phyloP scores from a whole-genome alignment of 805 yeast genomes.

The Cyberlindnera misumaiensis region DNA sequence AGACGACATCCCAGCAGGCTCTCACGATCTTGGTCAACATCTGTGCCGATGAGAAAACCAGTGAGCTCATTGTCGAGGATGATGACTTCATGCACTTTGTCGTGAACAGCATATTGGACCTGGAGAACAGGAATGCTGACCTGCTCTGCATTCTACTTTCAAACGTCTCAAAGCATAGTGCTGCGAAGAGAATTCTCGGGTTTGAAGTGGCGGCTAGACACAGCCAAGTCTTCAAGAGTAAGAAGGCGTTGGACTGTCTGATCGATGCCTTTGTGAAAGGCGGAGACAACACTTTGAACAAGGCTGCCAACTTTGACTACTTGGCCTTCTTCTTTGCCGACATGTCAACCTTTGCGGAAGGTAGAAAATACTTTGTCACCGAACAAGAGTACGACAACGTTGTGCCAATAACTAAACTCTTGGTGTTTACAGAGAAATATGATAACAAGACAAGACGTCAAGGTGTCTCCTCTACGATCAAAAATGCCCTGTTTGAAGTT shows the following conservation, averaged over 20 bases:
- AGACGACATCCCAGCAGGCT: constrained; percentile 55
- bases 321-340: constrained; percentile 87
- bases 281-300: constrained; percentile 61
- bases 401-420: constrained; percentile 72
- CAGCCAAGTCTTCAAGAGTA: constrained; percentile 45
- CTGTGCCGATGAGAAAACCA: constrained; percentile 61
- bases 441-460: constrained; percentile 77
- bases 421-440: constrained; percentile 77
- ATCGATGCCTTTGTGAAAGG: constrained; percentile 91
- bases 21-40: constrained; percentile 77
- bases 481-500: constrained; percentile 80
- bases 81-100: constrained; percentile 44
- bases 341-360: constrained; percentile 64
- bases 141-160: constrained; percentile 78
- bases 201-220: constrained; percentile 19
- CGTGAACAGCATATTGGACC: constrained; percentile 39
- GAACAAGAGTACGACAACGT: constrained; percentile 68
- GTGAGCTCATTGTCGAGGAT: constrained; percentile 63
- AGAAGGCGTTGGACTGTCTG: constrained; percentile 63
- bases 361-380: constrained; percentile 73
- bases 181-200: constrained; percentile 46
- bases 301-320: constrained; percentile 71
- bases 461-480: constrained; percentile 89
- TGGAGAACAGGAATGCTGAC: constrained; percentile 65
- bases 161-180: constrained; percentile 76